These are phyloP conservation scores for Biancaea sappan DNA, from an alignment of 306 rosid species.

Conservation along the genomic window DNA sequence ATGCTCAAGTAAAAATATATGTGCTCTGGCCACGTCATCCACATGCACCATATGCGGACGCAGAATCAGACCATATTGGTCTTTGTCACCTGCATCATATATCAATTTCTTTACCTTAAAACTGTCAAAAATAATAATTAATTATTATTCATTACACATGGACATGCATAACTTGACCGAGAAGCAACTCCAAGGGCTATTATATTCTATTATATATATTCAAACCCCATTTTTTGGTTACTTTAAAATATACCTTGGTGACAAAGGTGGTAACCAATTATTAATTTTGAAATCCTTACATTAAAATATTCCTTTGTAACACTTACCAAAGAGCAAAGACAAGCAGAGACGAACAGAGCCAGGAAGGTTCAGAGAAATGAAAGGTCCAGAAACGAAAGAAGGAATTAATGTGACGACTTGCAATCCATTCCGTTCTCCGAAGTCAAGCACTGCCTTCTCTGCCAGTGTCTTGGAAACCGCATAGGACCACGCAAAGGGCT, in stretches of 20 bases:
- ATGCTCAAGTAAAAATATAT: conserved; percentile 43
- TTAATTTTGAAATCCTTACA: too few species aligned
- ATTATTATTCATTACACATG: too few species aligned
- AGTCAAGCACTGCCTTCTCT: conserved; percentile 61
- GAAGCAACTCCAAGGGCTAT: too few species aligned
- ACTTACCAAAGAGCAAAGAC: conserved; percentile 52
- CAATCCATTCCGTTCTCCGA: conserved; percentile 52
- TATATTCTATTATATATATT: too few species aligned
- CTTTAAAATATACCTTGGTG: too few species aligned
- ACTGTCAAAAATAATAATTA: too few species aligned
- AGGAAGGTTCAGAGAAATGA: conserved; percentile 55
- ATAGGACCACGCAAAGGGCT: conserved; percentile 39
- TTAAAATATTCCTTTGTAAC: too few species aligned
- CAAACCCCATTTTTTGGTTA: too few species aligned
- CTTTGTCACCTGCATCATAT: conserved; percentile 40
- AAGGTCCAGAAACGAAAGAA: conserved; percentile 55
- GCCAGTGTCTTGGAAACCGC: conserved; percentile 58
- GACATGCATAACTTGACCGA: too few species aligned
- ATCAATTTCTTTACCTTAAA: neutral
- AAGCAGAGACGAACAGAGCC: conserved; percentile 39
- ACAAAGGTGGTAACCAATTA: too few species aligned
- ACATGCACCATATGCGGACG: conserved; percentile 41
- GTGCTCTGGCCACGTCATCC: conserved; percentile 48
- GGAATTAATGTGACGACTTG: conserved; percentile 62
- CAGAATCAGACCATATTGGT: neutral